These are phyloP conservation scores for Candida frijolesensis DNA, from an alignment of 1,139 yeast species.

Conservation along the genomic window DNA sequence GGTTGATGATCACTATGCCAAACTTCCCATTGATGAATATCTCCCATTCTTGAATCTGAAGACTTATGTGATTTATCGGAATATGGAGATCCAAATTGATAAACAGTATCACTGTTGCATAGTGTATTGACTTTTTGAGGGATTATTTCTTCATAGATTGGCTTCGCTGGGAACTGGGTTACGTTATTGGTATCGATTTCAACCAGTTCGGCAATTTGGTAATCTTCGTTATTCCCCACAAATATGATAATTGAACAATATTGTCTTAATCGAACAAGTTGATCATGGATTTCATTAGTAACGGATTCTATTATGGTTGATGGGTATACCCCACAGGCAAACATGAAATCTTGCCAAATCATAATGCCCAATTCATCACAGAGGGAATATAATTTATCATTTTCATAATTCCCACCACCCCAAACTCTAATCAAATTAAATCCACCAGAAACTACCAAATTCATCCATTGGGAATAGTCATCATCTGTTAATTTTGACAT, in stretches of 20 bases:
- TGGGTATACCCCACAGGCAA: conserved; percentile 55
- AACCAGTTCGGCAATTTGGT: conserved; percentile 41
- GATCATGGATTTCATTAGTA: conserved; percentile 32
- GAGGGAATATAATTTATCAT: conserved; percentile 39
- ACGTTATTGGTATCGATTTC: conserved; percentile 28
- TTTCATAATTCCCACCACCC: conserved; percentile 54
- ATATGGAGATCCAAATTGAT: conserved; percentile 48
- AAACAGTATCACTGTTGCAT: conserved; percentile 25
- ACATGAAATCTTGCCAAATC: conserved; percentile 57
- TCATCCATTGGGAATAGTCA: conserved; percentile 38
- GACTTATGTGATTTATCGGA: conserved; percentile 30
- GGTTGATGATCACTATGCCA: conserved; percentile 50
- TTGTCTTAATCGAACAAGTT: conserved; percentile 39
- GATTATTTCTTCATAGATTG: conserved; percentile 38
- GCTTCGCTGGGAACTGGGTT: conserved; percentile 42
- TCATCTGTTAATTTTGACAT: conserved; percentile 28
- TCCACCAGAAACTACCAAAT: conserved; percentile 34
- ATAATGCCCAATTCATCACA: conserved; percentile 47
- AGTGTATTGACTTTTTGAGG: conserved; percentile 30
- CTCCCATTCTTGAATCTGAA: conserved; percentile 40
- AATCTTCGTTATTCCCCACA: conserved; percentile 52
- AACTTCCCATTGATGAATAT: conserved; percentile 52
- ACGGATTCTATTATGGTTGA: conserved; percentile 32
- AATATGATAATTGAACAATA: conserved; percentile 35
- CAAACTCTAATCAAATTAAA: conserved; percentile 50